Evolutionary conservation across 2,329 filamentous ascomycete genomes (phyloP).

Genomic region (Spiromastix sp.): DNA sequence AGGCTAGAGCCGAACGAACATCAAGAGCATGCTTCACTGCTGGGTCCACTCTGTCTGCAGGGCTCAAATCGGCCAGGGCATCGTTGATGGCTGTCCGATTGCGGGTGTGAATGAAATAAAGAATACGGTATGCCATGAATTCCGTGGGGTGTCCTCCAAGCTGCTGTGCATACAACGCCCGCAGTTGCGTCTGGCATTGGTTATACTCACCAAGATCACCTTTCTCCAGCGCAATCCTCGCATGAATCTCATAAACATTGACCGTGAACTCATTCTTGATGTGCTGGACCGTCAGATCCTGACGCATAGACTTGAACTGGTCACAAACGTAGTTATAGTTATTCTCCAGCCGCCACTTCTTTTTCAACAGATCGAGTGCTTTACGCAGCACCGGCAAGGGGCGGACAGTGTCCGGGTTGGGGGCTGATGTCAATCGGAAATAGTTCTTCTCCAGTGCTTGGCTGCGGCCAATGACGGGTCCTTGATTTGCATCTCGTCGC

Average conservation of each 20-base stretch:
- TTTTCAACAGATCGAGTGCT: constrained; percentile 79
- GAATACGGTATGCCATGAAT: constrained; percentile 98
- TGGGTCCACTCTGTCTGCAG: constrained; percentile 80
- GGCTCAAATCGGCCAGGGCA: constrained; percentile 95
- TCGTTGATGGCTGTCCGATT: constrained; percentile 98
- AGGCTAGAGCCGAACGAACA: constrained; percentile 80
- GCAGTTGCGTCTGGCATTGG: constrained; percentile 97
- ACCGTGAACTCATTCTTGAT: constrained; percentile 97
- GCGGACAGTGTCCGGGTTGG: constrained; percentile 79
- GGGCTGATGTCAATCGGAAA: constrained; percentile 82
- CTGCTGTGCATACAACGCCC: constrained; percentile 77
- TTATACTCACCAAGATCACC: constrained; percentile 99
- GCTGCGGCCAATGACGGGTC: constrained; percentile 77
- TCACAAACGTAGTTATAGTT: constrained; percentile 98
- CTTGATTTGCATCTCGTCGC: constrained; percentile 34
- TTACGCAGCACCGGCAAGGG: constrained; percentile 70
- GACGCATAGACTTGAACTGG: constrained; percentile 96
- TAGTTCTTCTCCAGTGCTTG: constrained; percentile 85
- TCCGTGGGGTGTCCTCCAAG: constrained; percentile 84
- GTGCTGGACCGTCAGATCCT: constrained; percentile 95
- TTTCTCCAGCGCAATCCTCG: constrained; percentile 93
- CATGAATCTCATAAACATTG: constrained; percentile 93
- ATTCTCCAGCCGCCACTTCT: constrained; percentile 85
- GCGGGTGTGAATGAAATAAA: constrained; percentile 98
- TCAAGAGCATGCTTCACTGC: constrained; percentile 84